Percentiles rank a stretch among this genome's conserved stretches.
phyloP scores from a whole-genome alignment of 352 stramenopile genomes.

The Thraustochytrium striatum region DNA sequence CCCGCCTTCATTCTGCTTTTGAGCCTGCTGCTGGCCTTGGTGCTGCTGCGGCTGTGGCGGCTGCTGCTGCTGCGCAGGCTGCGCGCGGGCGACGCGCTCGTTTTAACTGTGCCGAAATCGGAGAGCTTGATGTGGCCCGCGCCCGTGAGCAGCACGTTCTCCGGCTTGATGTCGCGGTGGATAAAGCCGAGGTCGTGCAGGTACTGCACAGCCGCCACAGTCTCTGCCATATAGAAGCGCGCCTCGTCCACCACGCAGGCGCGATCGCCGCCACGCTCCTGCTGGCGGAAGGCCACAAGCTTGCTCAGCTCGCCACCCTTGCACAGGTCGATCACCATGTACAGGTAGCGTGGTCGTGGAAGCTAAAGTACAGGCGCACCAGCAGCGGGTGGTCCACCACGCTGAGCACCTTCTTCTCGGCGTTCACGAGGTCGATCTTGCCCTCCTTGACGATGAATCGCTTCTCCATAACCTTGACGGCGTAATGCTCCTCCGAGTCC shows the following conservation, averaged over 20 bases:
- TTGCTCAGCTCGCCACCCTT: constrained; percentile 41
- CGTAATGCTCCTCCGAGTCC: constrained; percentile 38
- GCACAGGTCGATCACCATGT: constrained; percentile 56
- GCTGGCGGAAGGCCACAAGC: constrained; percentile 31
- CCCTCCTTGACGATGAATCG: constrained; percentile 52
- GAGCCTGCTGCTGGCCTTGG: neutral
- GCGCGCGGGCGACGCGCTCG: neutral
- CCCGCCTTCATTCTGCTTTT: neutral
- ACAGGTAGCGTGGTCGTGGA: constrained; percentile 53
- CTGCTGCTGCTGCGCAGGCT: neutral
- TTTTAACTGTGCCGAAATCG: constrained; percentile 56
- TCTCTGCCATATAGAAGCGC: constrained; percentile 51
- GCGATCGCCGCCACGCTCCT: constrained; percentile 13
- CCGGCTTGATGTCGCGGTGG: constrained; percentile 56
- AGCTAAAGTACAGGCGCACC: constrained; percentile 52
- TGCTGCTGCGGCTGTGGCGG: neutral
- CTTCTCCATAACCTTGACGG: constrained; percentile 56
- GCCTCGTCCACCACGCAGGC: constrained; percentile 20
- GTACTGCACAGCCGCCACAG: constrained; percentile 52
- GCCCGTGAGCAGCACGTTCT: constrained; percentile 56
- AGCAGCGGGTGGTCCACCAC: constrained; percentile 53
- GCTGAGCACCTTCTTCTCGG: constrained; percentile 54
- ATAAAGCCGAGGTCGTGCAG: constrained; percentile 53
- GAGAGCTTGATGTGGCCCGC: constrained; percentile 54
- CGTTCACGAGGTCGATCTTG: constrained; percentile 53